Percentiles rank a stretch among this genome's conserved stretches.
Conservation (phyloP, 2,329 filamentous ascomycete species). For the Dendrostoma leiphaemia region DNA sequence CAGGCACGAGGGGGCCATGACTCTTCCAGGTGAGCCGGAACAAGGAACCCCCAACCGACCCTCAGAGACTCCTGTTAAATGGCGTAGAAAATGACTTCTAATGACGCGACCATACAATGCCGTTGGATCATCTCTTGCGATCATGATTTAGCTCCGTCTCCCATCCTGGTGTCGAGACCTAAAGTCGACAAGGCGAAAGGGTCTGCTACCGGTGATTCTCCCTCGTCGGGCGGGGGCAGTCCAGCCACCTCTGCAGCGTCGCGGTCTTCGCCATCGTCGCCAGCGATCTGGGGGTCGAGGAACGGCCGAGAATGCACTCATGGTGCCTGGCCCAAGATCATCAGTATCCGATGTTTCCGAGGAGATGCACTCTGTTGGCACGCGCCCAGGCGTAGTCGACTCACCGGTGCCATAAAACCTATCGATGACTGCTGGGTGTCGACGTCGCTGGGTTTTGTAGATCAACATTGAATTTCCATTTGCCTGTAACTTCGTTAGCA, state of each 20-base stretch:
- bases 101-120: background rate
- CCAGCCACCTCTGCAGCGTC: too few relatives aligned
- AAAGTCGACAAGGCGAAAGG: too few relatives aligned
- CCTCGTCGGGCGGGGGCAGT: too few relatives aligned
- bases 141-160: too few relatives aligned
- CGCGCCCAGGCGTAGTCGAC: too few relatives aligned
- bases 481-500: constrained; percentile 34
- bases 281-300: too few relatives aligned
- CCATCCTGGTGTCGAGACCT: too few relatives aligned
- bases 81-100: constrained; percentile 11
- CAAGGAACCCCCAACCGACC: background rate
- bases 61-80: constrained; percentile 10
- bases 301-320: too few relatives aligned
- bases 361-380: too few relatives aligned
- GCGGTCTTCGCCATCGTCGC: too few relatives aligned
- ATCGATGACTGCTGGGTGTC: constrained; percentile 25
- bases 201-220: too few relatives aligned
- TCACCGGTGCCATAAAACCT: constrained; percentile 4
- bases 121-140: background rate
- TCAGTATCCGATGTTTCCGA: background rate
- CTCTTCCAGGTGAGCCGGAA: background rate
- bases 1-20: background rate
- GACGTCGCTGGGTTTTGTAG: constrained; percentile 22
- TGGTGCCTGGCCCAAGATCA: too few relatives aligned
- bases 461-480: constrained; percentile 45